Evolutionary conservation across 176 grass and related monocot species (phyloP).

Genomic region (Musa beccarii): DNA sequence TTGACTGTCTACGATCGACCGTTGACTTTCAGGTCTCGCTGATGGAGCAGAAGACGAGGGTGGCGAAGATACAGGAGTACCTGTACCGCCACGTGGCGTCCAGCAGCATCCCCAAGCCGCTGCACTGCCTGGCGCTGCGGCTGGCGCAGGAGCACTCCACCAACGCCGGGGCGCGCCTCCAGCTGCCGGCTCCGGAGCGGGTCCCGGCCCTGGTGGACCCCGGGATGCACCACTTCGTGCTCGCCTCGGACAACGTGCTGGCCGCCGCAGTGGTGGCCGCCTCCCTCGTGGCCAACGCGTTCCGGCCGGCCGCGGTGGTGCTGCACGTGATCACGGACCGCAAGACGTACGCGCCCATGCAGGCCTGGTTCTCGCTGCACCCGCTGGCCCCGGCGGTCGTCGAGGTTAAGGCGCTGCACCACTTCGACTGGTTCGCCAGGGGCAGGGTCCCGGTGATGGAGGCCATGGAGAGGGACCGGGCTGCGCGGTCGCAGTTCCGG

Average conservation of each 20-base stretch:
- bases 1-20: neutral
- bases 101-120: constrained; percentile 17
- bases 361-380: constrained; percentile 20
- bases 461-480: constrained; percentile 21
- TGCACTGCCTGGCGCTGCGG: constrained; percentile 11
- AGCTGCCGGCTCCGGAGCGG: constrained; percentile 16
- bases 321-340: constrained; percentile 19
- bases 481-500: constrained; percentile 17
- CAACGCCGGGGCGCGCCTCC: constrained; percentile 14
- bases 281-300: constrained; percentile 19
- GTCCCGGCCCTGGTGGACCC: constrained; percentile 12
- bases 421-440: constrained; percentile 15
- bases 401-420: constrained; percentile 19
- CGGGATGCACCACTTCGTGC: constrained; percentile 9
- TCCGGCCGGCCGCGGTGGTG: constrained; percentile 12
- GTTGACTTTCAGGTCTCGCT: constrained; percentile 2
- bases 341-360: constrained; percentile 23
- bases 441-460: constrained; percentile 20
- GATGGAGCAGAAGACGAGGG: constrained; percentile 8
- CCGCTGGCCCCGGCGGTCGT: constrained; percentile 13
- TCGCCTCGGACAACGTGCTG: constrained; percentile 20
- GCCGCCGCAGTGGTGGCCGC: constrained; percentile 16
- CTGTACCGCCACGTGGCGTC: constrained; percentile 24
- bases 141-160: constrained; percentile 22
- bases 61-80: constrained; percentile 20